A percentile compares a stretch with the other conserved stretches of the same genome.
Conservation (phyloP, 2,329 filamentous ascomycete genomes). For the Neopestalotiopsis sp. region DNA sequence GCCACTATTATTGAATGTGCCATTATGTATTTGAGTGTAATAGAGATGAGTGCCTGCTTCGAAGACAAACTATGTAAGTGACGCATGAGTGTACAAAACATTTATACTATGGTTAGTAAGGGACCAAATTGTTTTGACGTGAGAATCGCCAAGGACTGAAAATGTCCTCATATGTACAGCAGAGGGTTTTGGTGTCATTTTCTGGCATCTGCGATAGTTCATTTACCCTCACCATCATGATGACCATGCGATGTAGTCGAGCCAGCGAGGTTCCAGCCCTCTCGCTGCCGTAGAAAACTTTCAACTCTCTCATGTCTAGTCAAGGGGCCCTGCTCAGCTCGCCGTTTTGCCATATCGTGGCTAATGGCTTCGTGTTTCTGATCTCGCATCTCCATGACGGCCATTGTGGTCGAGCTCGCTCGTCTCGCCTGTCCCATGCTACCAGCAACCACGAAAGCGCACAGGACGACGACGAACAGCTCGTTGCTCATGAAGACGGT, state of each 20-base stretch:
- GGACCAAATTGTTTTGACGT: background rate
- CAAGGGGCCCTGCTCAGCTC: conserved; percentile 56
- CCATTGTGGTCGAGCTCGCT: conserved; percentile 65
- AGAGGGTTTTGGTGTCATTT: background rate
- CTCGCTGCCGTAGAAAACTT: conserved; percentile 76
- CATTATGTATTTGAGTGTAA: no score
- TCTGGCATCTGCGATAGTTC: background rate
- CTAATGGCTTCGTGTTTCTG: conserved; percentile 70
- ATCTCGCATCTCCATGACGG: conserved; percentile 69
- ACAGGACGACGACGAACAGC: conserved; percentile 75
- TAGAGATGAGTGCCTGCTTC: background rate
- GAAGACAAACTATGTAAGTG: background rate
- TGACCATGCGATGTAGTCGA: background rate
- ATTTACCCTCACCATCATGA: background rate
- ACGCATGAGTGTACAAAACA: background rate
- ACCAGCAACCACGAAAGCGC: conserved; percentile 71
- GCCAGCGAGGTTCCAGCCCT: conserved; percentile 43
- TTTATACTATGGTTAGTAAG: background rate
- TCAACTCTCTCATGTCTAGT: conserved; percentile 72
- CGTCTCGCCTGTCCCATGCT: conserved; percentile 75
- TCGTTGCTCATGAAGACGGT: conserved; percentile 77
- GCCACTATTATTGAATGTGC: no score
- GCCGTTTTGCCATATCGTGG: conserved; percentile 59
- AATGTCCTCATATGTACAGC: background rate
- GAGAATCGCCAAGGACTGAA: background rate